phyloP scores from a whole-genome alignment of 768 basidiomycete genomes.

The Mycena amicta region DNA sequence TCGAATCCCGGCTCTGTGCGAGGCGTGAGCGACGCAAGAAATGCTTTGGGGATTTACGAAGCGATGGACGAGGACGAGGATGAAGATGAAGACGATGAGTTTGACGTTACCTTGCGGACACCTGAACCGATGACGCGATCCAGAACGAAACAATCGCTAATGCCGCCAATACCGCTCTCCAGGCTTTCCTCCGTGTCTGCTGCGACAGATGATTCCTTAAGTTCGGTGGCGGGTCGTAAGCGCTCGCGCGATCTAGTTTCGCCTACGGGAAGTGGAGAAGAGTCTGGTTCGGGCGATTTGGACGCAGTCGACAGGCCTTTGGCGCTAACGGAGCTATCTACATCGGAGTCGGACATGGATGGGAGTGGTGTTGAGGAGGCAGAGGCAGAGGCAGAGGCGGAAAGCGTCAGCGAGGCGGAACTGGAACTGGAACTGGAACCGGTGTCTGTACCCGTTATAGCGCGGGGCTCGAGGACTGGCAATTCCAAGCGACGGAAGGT shows the following conservation, averaged over 20 bases:
- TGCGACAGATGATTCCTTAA: too few relatives aligned
- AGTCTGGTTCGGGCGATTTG: too few relatives aligned
- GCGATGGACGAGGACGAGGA: conserved; percentile 34
- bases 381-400: too few relatives aligned
- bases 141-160: neutral
- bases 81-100: conserved; percentile 60
- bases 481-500: neutral
- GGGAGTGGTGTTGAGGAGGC: neutral
- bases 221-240: neutral
- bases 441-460: neutral
- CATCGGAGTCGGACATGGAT: neutral
- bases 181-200: neutral
- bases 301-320: neutral
- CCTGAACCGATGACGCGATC: conserved; percentile 36
- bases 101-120: conserved; percentile 68
- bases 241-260: neutral
- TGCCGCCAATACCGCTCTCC: neutral
- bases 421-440: too few relatives aligned
- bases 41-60: conserved; percentile 27
- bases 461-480: neutral
- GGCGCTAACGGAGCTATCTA: neutral
- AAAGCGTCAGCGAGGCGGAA: neutral
- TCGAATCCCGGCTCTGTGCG: conserved; percentile 59
- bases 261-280: neutral
- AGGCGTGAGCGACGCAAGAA: conserved; percentile 61